Evolutionary conservation across 2,329 filamentous ascomycete species (phyloP).

Genomic region (Macrophomina phaseolina): DNA sequence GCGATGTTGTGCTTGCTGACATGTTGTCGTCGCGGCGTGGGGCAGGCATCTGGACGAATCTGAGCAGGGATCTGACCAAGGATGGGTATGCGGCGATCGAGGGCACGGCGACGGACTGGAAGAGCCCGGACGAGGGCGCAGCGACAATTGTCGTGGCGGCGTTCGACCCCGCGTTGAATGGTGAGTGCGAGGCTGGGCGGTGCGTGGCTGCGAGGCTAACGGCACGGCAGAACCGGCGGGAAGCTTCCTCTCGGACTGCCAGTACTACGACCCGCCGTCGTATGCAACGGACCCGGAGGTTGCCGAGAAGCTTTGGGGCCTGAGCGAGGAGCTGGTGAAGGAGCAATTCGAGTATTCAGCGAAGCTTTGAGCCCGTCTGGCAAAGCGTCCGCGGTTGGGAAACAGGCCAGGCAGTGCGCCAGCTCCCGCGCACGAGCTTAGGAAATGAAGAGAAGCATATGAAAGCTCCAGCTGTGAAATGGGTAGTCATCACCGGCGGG

Average conservation of each 20-base stretch:
- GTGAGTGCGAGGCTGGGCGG: constrained; percentile 8
- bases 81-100: constrained; percentile 9
- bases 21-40: not conserved
- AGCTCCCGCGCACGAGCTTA: not conserved
- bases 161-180: constrained; percentile 38
- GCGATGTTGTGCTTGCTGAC: too few relatives aligned
- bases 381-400: not conserved
- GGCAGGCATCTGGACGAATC: constrained; percentile 17
- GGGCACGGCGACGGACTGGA: constrained; percentile 25
- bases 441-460: constrained; percentile 14
- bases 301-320: constrained; percentile 39
- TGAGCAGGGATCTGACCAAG: constrained; percentile 12
- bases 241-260: constrained; percentile 37
- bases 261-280: constrained; percentile 32
- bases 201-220: not conserved
- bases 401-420: not conserved
- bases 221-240: constrained; percentile 33
- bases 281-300: constrained; percentile 35
- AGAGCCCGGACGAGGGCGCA: constrained; percentile 38
- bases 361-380: not conserved
- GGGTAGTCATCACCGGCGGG: not conserved
- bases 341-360: constrained; percentile 37
- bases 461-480: not conserved
- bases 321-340: constrained; percentile 41
- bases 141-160: constrained; percentile 41